A percentile compares a stretch with the other conserved stretches of the same genome.
Evolutionary conservation across 2,329 filamentous ascomycete species (phyloP).

Genomic region (Fusarium oxysporum): DNA sequence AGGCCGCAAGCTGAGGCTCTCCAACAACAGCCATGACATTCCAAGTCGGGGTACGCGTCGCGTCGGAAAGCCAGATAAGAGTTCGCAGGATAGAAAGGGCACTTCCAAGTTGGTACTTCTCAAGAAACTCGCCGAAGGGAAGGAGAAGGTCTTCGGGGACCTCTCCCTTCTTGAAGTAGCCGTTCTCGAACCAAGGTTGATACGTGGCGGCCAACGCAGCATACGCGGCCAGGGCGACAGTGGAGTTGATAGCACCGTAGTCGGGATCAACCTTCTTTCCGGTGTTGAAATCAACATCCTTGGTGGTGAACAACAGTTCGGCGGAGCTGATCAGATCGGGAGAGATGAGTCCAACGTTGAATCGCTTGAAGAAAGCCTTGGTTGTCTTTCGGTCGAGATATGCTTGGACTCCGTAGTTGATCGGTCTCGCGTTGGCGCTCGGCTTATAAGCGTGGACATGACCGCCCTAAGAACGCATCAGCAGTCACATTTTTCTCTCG

Average conservation of each 20-base stretch:
- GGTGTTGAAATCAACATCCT: conserved; percentile 23
- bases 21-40: conserved; percentile 28
- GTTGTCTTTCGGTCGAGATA: conserved; percentile 25
- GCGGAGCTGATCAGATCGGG: not conserved
- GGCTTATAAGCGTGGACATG: conserved; percentile 31
- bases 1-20: conserved; percentile 17
- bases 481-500: rapidly evolving
- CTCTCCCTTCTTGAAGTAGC: conserved; percentile 22
- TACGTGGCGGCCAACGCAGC: conserved; percentile 11
- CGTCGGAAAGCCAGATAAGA: conserved; percentile 22
- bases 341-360: conserved; percentile 20
- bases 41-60: conserved; percentile 18
- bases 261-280: conserved; percentile 15
- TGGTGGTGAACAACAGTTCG: not conserved
- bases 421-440: not conserved
- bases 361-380: conserved; percentile 24
- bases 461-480: conserved; percentile 14
- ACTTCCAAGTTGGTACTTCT: conserved; percentile 7
- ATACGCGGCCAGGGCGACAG: not conserved
- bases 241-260: conserved; percentile 11
- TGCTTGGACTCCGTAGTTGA: conserved; percentile 33
- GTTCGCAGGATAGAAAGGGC: conserved; percentile 11
- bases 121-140: conserved; percentile 22
- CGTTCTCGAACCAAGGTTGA: conserved; percentile 31
- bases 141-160: conserved; percentile 19